Base-by-base conservation (phyloP, 2,329 filamentous ascomycete genomes). In the Fusarium brachygibbosum region DNA sequence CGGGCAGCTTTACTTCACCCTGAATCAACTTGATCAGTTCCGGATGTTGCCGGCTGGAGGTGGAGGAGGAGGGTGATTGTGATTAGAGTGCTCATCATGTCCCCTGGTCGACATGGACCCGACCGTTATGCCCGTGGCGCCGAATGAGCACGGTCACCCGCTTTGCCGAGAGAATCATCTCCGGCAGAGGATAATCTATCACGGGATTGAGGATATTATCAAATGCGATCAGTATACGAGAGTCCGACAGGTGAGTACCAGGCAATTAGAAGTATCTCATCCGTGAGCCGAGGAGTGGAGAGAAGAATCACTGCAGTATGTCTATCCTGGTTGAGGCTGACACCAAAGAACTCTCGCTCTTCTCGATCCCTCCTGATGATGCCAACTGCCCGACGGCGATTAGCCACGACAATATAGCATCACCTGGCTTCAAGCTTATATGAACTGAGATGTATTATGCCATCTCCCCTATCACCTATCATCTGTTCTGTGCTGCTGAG, bases 71-170 rank as follows among this genome's bases (percentile, higher is more conserved):
- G 17, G 32, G 23, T 57, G 71, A 81, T 60, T 56, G 23, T 57
- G 71, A 81, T 60, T 56, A 76, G 82, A 2, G 79, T 80, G 13
- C 80, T 81, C 54, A 80, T 81, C 54, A 80, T 37, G 48, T 19
- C 25, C 46, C 23, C 46, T 79, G 3, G 80, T 81, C 79, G 31
- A 83, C 44, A 64, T 83, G 81, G 6, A 81, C 81, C 4, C 68
- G 68, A 8, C 76, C 73, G 52, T 74, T 70, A 44, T 81, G 77
- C 13, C 80, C 80, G 56, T 79, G 74, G 6, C 63, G 56, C 12
- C 72, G 75, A 54, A 83, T 80, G 52, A 82, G 70, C 3, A 68
- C 53, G 12, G 80, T 78, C 17, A 83, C 71, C 16, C 72, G 74
- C 29, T 77, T 73, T 40, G 79, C 77, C 21, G 74, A 71, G 25